Percentiles rank a stretch among this genome's conserved stretches.
These are phyloP conservation scores for Saccharomycopsis schoenii DNA, from an alignment of 805 yeast species.

Conservation along the genomic window DNA sequence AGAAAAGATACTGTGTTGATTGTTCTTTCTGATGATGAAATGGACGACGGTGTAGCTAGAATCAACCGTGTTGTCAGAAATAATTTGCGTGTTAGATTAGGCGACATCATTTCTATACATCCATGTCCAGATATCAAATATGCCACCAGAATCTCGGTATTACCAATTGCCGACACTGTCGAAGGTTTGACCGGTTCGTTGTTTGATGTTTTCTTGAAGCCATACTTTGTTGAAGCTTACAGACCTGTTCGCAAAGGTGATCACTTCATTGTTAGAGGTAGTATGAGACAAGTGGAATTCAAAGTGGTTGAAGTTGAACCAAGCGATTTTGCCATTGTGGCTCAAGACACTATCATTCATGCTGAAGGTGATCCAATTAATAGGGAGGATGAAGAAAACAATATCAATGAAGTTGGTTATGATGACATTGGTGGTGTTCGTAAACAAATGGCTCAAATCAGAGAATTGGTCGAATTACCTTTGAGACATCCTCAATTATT, in stretches of 20 bases:
- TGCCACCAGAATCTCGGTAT: slow-evolving; percentile 86
- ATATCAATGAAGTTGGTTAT: slow-evolving; percentile 93
- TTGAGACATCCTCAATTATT: slow-evolving; percentile 96
- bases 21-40: slow-evolving; percentile 92
- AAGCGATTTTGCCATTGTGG: slow-evolving; percentile 92
- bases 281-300: slow-evolving; percentile 98
- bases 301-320: slow-evolving; percentile 98
- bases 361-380: slow-evolving; percentile 98
- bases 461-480: slow-evolving; percentile 97
- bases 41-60: slow-evolving; percentile 91
- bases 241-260: slow-evolving; percentile 98
- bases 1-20: slow-evolving; percentile 95
- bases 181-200: slow-evolving; percentile 96
- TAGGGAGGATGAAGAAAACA: slow-evolving; percentile 96
- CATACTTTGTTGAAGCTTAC: slow-evolving; percentile 97
- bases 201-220: slow-evolving; percentile 92
- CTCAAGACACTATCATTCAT: slow-evolving; percentile 96
- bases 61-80: slow-evolving; percentile 93
- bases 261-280: slow-evolving; percentile 92
- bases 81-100: slow-evolving; percentile 86
- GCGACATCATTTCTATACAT: slow-evolving; percentile 83
- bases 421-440: slow-evolving; percentile 99
- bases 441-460: slow-evolving; percentile 98
- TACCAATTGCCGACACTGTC: slow-evolving; percentile 96
- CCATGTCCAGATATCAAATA: slow-evolving; percentile 98